phyloP scores from a whole-genome alignment of 2,329 filamentous ascomycete genomes.

The Proliferodiscus dingleyae region DNA sequence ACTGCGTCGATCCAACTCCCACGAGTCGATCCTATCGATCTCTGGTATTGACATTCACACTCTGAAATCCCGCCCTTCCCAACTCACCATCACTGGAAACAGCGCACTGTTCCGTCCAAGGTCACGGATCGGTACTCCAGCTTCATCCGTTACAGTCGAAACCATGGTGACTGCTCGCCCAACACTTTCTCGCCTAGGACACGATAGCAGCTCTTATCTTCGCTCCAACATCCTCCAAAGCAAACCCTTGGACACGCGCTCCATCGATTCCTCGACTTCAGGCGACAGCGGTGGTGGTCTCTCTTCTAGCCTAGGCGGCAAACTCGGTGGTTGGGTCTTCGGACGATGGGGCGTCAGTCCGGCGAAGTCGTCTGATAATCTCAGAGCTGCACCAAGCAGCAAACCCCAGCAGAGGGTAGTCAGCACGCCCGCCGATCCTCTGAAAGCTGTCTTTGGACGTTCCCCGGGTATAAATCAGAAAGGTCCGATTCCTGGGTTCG shows the following conservation, averaged over 20 bases:
- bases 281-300: conserved; percentile 12
- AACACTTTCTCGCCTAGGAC: conserved; percentile 42
- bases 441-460: conserved; percentile 39
- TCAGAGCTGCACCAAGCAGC: conserved; percentile 3
- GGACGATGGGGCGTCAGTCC: conserved; percentile 57
- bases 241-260: conserved; percentile 18
- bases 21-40: conserved; percentile 85
- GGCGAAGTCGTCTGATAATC: conserved; percentile 29
- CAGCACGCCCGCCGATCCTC: conserved; percentile 34
- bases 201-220: conserved; percentile 50
- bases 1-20: conserved; percentile 66
- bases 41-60: conserved; percentile 87
- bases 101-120: conserved; percentile 44
- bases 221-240: conserved; percentile 47
- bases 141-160: conserved; percentile 43
- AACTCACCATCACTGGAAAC: conserved; percentile 53
- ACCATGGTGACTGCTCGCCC: conserved; percentile 56
- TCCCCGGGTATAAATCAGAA: conserved; percentile 74
- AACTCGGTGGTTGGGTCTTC: conserved; percentile 61
- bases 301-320: conserved; percentile 40
- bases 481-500: conserved; percentile 67
- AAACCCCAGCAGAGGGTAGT: conserved; percentile 20
- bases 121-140: conserved; percentile 40
- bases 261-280: conserved; percentile 30
- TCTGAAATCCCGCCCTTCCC: conserved; percentile 68